A percentile compares a stretch with the other conserved stretches of the same genome.
phyloP scores from a whole-genome alignment of 208 protist genomes.

The Acanthamoeba royreba region DNA sequence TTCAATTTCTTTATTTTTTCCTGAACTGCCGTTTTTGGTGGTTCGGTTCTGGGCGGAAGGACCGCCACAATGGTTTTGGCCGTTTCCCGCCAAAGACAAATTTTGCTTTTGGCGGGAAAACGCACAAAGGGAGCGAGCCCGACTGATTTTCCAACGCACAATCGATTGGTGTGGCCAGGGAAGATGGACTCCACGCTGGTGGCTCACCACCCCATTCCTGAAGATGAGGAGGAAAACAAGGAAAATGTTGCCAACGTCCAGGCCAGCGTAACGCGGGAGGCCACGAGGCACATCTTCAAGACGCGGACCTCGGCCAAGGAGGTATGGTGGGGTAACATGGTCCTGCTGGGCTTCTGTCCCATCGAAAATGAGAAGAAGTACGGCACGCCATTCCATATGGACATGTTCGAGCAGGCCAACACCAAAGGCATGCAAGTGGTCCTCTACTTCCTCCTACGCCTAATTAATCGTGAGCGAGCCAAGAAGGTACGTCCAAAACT shows the following conservation, averaged over 20 bases:
- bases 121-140: neutral
- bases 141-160: no score
- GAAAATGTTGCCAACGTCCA: no score
- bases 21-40: neutral
- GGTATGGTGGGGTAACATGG: constrained; percentile 12
- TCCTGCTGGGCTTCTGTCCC: neutral
- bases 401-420: constrained; percentile 25
- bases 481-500: neutral
- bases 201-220: no score
- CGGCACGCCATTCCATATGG: neutral
- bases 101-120: neutral
- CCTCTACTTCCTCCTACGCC: neutral
- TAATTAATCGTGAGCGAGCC: neutral
- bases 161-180: neutral
- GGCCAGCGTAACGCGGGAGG: no score
- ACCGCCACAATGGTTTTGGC: neutral
- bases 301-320: neutral
- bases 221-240: neutral
- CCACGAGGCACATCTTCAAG: neutral
- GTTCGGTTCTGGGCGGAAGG: neutral
- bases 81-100: neutral
- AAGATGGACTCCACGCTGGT: neutral
- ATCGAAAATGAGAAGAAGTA: neutral
- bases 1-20: neutral
- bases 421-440: constrained; percentile 37